Evolutionary conservation across 2,329 filamentous ascomycete species (phyloP), one percentile per base, ranked within the genome.

Genomic region (Elsinoe ampelina): DNA sequence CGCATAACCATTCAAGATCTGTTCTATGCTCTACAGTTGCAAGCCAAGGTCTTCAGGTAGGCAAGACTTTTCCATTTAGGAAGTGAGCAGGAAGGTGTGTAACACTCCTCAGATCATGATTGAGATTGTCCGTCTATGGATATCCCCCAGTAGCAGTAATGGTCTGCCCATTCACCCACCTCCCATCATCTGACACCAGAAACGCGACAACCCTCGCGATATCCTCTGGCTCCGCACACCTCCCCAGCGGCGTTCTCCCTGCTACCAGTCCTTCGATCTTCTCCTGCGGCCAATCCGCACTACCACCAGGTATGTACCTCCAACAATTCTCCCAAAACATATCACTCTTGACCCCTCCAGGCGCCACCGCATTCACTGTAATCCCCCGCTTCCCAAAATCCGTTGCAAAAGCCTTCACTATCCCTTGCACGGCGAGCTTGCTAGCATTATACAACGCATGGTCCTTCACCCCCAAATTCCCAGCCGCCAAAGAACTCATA

Each of bases 381-480:
- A 82, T 79, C 2, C 75, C 75, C 61, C 74, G 77, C 8, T 68
- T 61, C 1, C 72, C 78, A 19, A 83, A 72, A 54, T 82, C 80
- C 66, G 81, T 83, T 43, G 77, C 73, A 59, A 83, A 66, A 2
- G 77, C 68, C 10, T 79, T 74, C 0, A 75, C 75, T 70, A 83
- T 76, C 65, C 82, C 78, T 65, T 84, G 80, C 39, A 84, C 73
- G 7, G 80, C 78, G 48, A 79, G 81, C 63, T 84, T 84, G 42
- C 77, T 80, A 0, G 75, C 70, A 8, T 71, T 72, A 64, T 84
- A 84, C 7, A 80, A 70, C 13, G 78, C 68, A 60, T 81, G 80
- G 0, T 64, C 60, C 0, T 77, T 72, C 22, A 69, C 65, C 5
- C 13, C 36, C 13, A 39, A 8, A n/a, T 39, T 19, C 17, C 36